These are phyloP conservation scores for Incumbomyces delicatus DNA, from an alignment of 2,329 filamentous ascomycete genomes.

Conservation along the genomic window DNA sequence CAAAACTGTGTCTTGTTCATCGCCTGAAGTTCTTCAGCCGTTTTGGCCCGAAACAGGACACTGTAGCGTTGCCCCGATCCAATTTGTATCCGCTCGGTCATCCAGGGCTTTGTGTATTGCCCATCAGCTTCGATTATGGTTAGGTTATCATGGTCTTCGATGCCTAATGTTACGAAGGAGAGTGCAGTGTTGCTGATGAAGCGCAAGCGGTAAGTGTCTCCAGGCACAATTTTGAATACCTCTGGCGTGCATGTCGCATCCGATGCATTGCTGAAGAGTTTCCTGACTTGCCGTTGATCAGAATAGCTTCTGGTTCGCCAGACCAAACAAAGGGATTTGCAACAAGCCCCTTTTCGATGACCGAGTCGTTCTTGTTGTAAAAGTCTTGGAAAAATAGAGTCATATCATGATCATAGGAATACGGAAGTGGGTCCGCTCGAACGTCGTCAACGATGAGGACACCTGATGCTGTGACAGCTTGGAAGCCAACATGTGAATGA, in stretches of 20 bases:
- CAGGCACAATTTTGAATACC: constrained; percentile 50
- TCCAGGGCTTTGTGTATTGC: constrained; percentile 22
- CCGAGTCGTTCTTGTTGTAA: constrained; percentile 44
- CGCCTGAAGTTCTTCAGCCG: constrained; percentile 19
- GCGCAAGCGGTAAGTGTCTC: constrained; percentile 52
- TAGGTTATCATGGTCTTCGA: constrained; percentile 48
- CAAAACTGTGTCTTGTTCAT: constrained; percentile 39
- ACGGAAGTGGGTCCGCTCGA: constrained; percentile 34
- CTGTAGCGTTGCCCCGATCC: constrained; percentile 53
- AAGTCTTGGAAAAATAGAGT: constrained; percentile 48
- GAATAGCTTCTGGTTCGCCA: constrained; percentile 48
- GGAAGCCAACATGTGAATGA: constrained; percentile 57
- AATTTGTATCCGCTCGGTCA: constrained; percentile 44
- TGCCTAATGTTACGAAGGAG: constrained; percentile 43
- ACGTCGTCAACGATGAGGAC: constrained; percentile 47
- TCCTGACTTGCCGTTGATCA: constrained; percentile 48
- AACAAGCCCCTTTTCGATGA: constrained; percentile 42
- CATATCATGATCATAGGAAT: constrained; percentile 52
- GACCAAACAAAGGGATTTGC: constrained; percentile 46
- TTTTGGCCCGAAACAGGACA: constrained; percentile 36
- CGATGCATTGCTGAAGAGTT: constrained; percentile 31
- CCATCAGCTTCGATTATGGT: constrained; percentile 54
- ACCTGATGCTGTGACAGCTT: constrained; percentile 49
- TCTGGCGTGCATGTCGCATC: constrained; percentile 34
- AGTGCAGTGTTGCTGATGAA: constrained; percentile 50